phyloP scores from a whole-genome alignment of 2,329 filamentous ascomycete genomes.

The Neophaeococcomyces mojaviensis region DNA sequence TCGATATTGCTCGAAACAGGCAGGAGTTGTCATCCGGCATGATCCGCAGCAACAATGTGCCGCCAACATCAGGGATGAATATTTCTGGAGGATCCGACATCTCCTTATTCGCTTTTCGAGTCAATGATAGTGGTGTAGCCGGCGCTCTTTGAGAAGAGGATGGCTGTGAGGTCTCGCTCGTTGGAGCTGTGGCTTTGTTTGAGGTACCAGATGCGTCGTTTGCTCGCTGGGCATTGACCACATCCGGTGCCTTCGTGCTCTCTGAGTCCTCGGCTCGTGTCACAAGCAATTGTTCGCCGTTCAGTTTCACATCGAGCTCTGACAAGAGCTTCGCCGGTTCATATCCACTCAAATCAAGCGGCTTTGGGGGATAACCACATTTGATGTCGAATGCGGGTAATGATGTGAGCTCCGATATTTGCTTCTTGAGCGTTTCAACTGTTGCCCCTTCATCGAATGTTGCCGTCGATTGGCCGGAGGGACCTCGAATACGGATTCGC shows the following conservation, averaged over 20 bases:
- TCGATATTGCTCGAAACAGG: slow-evolving; percentile 82
- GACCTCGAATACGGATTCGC: slow-evolving; percentile 67
- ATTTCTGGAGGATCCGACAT: slow-evolving; percentile 57
- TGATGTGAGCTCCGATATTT: slow-evolving; percentile 53
- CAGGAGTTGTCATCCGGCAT: slow-evolving; percentile 98
- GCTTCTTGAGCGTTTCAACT: slow-evolving; percentile 32
- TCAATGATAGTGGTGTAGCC: slow-evolving; percentile 27
- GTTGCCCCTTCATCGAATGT: slow-evolving; percentile 59
- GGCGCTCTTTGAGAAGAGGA: slow-evolving; percentile 16
- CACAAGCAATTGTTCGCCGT: slow-evolving; percentile 64
- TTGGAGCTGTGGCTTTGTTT: not conserved
- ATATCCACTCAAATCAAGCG: slow-evolving; percentile 53
- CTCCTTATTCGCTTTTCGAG: slow-evolving; percentile 35
- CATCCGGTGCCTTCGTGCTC: slow-evolving; percentile 24
- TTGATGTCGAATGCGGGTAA: slow-evolving; percentile 66
- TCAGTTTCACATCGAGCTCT: slow-evolving; percentile 54
- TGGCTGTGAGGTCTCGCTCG: slow-evolving; percentile 7
- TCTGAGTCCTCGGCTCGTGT: slow-evolving; percentile 38
- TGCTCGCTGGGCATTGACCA: not conserved
- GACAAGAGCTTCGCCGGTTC: slow-evolving; percentile 43
- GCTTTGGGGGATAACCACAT: slow-evolving; percentile 73
- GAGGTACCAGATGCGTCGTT: not conserved
- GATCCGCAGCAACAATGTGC: slow-evolving; percentile 66
- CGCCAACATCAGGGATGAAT: slow-evolving; percentile 47
- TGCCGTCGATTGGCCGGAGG: slow-evolving; percentile 63